Evolutionary conservation across 768 basidiomycete species (phyloP).

Genomic region (Kwoniella pini): DNA sequence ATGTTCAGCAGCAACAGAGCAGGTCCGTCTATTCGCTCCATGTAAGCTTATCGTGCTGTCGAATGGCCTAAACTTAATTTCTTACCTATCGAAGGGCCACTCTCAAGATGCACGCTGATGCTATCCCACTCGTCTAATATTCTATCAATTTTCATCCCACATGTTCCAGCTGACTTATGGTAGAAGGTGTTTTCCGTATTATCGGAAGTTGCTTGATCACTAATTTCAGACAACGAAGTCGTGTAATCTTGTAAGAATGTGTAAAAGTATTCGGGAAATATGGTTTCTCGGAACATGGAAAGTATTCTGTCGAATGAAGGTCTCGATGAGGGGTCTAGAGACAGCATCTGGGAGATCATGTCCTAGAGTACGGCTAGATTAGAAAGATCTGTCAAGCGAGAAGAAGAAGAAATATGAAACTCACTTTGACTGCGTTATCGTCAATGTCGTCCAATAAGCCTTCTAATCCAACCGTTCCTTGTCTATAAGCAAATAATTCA

Average conservation of each 20-base stretch:
- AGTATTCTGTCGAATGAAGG: conserved; percentile 81
- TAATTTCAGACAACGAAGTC: conserved; percentile 61
- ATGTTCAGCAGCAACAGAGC: conserved; percentile 84
- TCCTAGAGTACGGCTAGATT: conserved; percentile 59
- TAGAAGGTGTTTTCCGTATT: conserved; percentile 46
- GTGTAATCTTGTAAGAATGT: conserved; percentile 91
- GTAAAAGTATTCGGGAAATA: conserved; percentile 92
- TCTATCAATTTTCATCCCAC: conserved; percentile 67
- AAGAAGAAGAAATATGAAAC: conserved; percentile 36
- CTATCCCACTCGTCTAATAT: conserved; percentile 77
- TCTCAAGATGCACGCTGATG: conserved; percentile 34
- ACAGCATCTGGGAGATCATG: conserved; percentile 87
- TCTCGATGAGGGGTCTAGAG: conserved; percentile 70
- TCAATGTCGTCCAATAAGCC: conserved; percentile 71
- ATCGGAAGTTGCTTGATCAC: conserved; percentile 42
- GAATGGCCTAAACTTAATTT: background rate
- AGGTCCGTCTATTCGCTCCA: conserved; percentile 70
- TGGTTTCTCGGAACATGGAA: conserved; percentile 69
- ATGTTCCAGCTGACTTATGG: conserved; percentile 28
- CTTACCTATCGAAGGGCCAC: conserved; percentile 29
- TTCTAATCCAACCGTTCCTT: conserved; percentile 78
- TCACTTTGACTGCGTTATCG: conserved; percentile 76
- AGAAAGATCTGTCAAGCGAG: background rate
- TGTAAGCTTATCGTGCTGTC: background rate
- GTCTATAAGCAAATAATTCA: conserved; percentile 90